Conservation (phyloP, 2,329 filamentous ascomycete species). For the Lasiodiplodia theobromae region DNA sequence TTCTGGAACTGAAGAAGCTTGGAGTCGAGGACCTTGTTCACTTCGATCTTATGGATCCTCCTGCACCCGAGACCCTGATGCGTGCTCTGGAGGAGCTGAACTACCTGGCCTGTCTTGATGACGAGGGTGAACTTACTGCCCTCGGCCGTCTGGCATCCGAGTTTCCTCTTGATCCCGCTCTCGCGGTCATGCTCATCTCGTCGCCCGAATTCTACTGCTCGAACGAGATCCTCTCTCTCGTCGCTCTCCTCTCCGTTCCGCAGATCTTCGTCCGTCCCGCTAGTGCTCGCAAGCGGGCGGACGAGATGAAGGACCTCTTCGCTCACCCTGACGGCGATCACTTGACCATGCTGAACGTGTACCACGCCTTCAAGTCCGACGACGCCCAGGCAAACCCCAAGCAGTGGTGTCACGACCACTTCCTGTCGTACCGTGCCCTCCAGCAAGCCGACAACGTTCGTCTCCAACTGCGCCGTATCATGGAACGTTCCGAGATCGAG, state of each 20-base stretch:
- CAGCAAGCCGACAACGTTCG: slow-evolving; percentile 95
- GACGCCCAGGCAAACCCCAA: slow-evolving; percentile 75
- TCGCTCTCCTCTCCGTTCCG: slow-evolving; percentile 90
- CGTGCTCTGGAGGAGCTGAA: slow-evolving; percentile 96
- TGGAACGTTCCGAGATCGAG: slow-evolving; percentile 89
- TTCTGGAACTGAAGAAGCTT: slow-evolving; percentile 95
- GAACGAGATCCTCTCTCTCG: slow-evolving; percentile 96
- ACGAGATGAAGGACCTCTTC: slow-evolving; percentile 97
- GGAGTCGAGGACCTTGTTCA: slow-evolving; percentile 95
- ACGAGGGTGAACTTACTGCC: slow-evolving; percentile 89
- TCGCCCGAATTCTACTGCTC: slow-evolving; percentile 99
- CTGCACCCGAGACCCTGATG: slow-evolving; percentile 98
- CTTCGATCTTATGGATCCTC: slow-evolving; percentile 98
- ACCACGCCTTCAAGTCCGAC: slow-evolving; percentile 91
- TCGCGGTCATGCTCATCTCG: slow-evolving; percentile 97
- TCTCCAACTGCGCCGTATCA: slow-evolving; percentile 89
- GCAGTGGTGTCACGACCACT: slow-evolving; percentile 97
- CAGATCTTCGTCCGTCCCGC: slow-evolving; percentile 92
- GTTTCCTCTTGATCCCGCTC: slow-evolving; percentile 90
- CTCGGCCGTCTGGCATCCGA: slow-evolving; percentile 89
- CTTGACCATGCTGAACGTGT: slow-evolving; percentile 94
- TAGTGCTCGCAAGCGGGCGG: slow-evolving; percentile 84
- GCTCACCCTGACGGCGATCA: slow-evolving; percentile 94
- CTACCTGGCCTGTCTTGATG: slow-evolving; percentile 94
- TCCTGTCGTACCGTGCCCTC: slow-evolving; percentile 86